phyloP scores from a whole-genome alignment of 2,329 filamentous ascomycete genomes.

The Colletotrichum eremochloae region DNA sequence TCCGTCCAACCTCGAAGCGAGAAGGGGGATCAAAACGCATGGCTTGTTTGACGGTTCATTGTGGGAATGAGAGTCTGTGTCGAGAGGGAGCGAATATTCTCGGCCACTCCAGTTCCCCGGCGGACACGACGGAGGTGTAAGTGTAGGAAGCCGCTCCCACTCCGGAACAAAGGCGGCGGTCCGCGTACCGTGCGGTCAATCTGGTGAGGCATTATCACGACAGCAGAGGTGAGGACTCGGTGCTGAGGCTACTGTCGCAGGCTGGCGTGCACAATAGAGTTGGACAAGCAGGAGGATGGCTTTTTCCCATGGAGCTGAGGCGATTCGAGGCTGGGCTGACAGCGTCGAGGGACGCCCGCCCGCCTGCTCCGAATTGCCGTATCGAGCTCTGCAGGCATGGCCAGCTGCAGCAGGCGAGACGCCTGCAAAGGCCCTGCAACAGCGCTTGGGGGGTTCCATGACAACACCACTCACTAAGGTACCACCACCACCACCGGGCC shows the following conservation, averaged over 20 bases:
- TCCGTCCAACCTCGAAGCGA: constrained; percentile 9
- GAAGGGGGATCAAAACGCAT: constrained; percentile 28
- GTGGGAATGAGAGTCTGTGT: constrained; percentile 13
- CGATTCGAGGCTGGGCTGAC: constrained; percentile 25
- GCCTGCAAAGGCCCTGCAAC: constrained; percentile 10
- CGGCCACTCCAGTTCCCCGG: constrained; percentile 18
- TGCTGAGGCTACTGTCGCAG: constrained; percentile 21
- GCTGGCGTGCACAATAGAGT: constrained; percentile 3
- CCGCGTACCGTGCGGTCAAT: not conserved
- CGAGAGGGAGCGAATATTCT: not conserved
- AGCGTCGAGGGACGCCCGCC: not conserved
- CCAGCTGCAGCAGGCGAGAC: constrained; percentile 34
- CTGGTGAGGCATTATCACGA: constrained; percentile 22
- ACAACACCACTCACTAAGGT: not conserved
- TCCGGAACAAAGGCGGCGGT: too few relatives aligned
- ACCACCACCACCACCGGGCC: constrained; percentile 15
- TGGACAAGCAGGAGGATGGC: constrained; percentile 2
- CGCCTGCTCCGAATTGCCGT: constrained; percentile 5
- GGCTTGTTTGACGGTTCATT: constrained; percentile 32
- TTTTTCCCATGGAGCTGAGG: constrained; percentile 2
- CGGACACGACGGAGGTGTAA: too few relatives aligned
- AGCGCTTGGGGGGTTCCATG: constrained; percentile 1
- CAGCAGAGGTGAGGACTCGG: constrained; percentile 8
- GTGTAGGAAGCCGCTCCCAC: not conserved
- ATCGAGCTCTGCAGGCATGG: constrained; percentile 9